These are phyloP conservation scores for Chrysanthemum lavandulifolium DNA, from an alignment of 129 eudicot genomes.

Conservation along the genomic window DNA sequence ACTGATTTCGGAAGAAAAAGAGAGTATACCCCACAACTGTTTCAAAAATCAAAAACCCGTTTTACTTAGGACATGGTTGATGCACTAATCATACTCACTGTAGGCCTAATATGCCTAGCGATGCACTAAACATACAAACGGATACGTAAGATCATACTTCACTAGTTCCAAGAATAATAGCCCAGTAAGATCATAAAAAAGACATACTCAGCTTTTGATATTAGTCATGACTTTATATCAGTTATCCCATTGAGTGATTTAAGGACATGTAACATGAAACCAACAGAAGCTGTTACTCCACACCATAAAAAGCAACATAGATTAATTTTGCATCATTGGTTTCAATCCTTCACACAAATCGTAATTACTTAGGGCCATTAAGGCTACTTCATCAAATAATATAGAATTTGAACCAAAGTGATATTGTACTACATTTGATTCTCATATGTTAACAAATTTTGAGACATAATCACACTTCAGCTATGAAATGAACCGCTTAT, in stretches of 20 bases:
- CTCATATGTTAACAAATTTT: constrained; percentile 7
- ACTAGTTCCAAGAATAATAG: neutral
- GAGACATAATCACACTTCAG: neutral
- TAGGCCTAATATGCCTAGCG: too few relatives aligned
- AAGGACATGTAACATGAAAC: constrained; percentile 51
- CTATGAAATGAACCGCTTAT: neutral
- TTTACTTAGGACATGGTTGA: too few relatives aligned
- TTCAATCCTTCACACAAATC: constrained; percentile 7
- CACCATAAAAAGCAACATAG: constrained; percentile 11
- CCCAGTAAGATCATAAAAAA: constrained; percentile 16
- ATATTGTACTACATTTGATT: constrained; percentile 1
- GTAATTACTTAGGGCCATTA: neutral
- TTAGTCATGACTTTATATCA: constrained; percentile 55
- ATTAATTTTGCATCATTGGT: neutral
- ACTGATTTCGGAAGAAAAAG: too few relatives aligned
- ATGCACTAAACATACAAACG: too few relatives aligned
- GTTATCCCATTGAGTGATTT: constrained; percentile 62
- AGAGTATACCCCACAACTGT: too few relatives aligned
- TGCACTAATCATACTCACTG: too few relatives aligned
- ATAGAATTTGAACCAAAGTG: neutral
- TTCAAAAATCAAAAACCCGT: too few relatives aligned
- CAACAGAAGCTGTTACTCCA: constrained; percentile 17
- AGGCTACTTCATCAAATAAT: constrained; percentile 3
- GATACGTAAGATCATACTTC: neutral
- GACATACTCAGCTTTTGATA: constrained; percentile 79